Conservation (phyloP, 2,329 filamentous ascomycete genomes). For the Monascus ruber region DNA sequence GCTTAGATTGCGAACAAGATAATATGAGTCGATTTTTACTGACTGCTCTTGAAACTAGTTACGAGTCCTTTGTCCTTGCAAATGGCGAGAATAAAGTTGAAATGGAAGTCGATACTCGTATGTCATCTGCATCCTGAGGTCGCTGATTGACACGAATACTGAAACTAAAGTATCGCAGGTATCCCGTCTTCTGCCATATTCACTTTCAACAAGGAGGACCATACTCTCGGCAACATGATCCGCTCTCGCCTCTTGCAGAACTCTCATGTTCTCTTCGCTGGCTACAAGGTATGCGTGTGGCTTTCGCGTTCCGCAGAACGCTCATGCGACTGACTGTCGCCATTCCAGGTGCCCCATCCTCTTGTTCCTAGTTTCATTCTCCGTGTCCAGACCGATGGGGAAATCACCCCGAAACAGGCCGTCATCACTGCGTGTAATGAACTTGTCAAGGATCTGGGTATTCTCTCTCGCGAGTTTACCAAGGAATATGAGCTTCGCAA, state of each 20-base stretch:
- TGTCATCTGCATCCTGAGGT: conserved; percentile 22
- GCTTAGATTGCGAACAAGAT: not conserved
- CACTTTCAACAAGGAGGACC: conserved; percentile 90
- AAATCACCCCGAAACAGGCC: conserved; percentile 77
- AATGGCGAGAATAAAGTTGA: conserved; percentile 91
- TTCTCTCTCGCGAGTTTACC: conserved; percentile 76
- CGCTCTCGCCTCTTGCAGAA: conserved; percentile 75
- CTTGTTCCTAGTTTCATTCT: conserved; percentile 50
- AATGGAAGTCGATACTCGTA: conserved; percentile 79
- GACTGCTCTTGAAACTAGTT: conserved; percentile 42
- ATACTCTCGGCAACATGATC: conserved; percentile 86
- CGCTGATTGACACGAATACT: not conserved
- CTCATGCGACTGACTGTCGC: not conserved
- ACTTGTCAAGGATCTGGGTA: conserved; percentile 68
- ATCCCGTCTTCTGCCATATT: conserved; percentile 95
- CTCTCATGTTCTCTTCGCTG: conserved; percentile 75
- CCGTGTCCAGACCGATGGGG: conserved; percentile 84
- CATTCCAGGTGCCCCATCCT: conserved; percentile 31
- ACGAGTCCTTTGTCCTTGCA: conserved; percentile 81
- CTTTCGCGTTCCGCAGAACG: conserved; percentile 21
- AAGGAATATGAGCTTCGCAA: conserved; percentile 84
- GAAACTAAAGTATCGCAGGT: conserved; percentile 39
- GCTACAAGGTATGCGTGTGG: conserved; percentile 61
- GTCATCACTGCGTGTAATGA: conserved; percentile 70
- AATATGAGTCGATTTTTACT: conserved; percentile 1